Evolutionary conservation across 352 stramenopile species (phyloP), one percentile per base, ranked within the genome.

Genomic region (Phytophthora sp.): DNA sequence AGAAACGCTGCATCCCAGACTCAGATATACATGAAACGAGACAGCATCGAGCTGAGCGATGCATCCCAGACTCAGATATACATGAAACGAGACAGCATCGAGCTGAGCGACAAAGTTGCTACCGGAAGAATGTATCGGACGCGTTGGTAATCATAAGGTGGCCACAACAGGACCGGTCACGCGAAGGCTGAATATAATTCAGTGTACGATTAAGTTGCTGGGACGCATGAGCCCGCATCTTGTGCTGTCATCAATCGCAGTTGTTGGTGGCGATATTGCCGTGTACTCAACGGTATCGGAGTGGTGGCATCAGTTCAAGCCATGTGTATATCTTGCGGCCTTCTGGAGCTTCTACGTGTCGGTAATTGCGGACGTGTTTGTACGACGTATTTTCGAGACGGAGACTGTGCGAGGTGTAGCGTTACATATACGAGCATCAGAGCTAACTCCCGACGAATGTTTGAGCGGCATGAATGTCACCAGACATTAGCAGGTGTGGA

Each of bases 271-370:
- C 3, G 52, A 63, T 35, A 59, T 47, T 33, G 38, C 18, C 16
- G 44, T 65, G 5, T 54, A 64, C 21, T 52, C 42, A 13, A 11
- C 16, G 4, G 42, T 69, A 20, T 21, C 60, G 12, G 60, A 49
- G 18, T 46, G 33, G 9, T 63, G 44, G 52, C 61, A 52, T 15
- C 18, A 36, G 29, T 63, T 51, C 39, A 73, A 73, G 30, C 58
- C 56, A 5, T 66, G 44, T 13, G 45, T 69, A 29, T 73, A 73
- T 23, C 47, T 73, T 36, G 52, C 51, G 7, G 46, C 56, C 5
- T 58, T 73, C 20, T 68, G 65, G 33, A 52, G 33, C 1, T 64
- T 47, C 33, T 73, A 60, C 51, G 57, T 60, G 39, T 61, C 57
- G 42, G 51, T 65, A 2, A 36, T 60, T 9, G 29, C 45, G 9